Conservation (phyloP, 345 rosid species). For the Draba incana region DNA sequence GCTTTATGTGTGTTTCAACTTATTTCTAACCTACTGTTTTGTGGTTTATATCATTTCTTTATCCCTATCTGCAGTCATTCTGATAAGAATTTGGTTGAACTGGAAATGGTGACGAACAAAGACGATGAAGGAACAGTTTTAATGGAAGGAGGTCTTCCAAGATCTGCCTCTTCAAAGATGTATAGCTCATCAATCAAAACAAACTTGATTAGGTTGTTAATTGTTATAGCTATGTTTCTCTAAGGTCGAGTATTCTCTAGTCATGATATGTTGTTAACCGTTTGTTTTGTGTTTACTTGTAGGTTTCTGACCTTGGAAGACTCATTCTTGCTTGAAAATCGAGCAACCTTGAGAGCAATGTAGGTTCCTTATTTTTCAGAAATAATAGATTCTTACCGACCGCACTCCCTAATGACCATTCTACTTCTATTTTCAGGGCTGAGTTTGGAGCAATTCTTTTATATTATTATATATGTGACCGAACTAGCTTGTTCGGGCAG, state of each 20-base stretch:
- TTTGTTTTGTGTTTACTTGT: slow-evolving; percentile 10
- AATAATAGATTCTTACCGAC: slow-evolving; percentile 1
- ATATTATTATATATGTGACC: slow-evolving; percentile 78
- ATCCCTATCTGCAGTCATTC: slow-evolving; percentile 70
- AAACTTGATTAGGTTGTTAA: slow-evolving; percentile 74
- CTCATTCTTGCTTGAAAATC: slow-evolving; percentile 88
- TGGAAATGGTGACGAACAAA: slow-evolving; percentile 60
- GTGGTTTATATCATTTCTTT: background rate
- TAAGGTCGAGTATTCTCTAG: background rate
- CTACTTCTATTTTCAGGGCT: slow-evolving; percentile 53
- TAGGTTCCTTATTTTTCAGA: slow-evolving; percentile 41
- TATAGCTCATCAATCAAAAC: slow-evolving; percentile 62
- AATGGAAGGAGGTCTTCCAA: slow-evolving; percentile 86
- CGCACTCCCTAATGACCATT: background rate
- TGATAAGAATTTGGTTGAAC: slow-evolving; percentile 80
- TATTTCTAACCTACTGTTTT: background rate
- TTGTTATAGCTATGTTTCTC: slow-evolving; percentile 20
- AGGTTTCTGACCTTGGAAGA: slow-evolving; percentile 95
- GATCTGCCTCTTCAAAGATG: slow-evolving; percentile 70
- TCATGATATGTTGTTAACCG: background rate
- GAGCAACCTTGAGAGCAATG: slow-evolving; percentile 85
- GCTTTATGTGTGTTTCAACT: background rate
- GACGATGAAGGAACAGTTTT: slow-evolving; percentile 85
- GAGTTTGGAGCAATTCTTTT: slow-evolving; percentile 77
- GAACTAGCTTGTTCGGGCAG: slow-evolving; percentile 71